These are phyloP conservation scores for Tinospora cordifolia DNA, from an alignment of 164 flowering plant species.

Conservation along the genomic window DNA sequence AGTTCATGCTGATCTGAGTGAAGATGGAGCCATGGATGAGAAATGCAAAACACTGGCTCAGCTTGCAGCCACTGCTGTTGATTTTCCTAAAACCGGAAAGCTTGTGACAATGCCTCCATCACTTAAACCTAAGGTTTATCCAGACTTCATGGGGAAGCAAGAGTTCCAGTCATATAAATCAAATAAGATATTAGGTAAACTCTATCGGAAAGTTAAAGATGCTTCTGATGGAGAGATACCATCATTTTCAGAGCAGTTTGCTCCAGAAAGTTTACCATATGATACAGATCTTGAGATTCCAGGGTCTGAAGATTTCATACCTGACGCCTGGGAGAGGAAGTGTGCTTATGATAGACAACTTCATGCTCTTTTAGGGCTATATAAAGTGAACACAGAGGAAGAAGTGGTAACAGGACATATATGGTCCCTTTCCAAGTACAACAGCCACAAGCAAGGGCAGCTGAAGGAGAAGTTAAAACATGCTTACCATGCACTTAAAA, in stretches of 20 bases:
- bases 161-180: slow-evolving; percentile 63
- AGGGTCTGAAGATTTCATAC: slow-evolving; percentile 44
- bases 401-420: slow-evolving; percentile 86
- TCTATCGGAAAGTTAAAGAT: slow-evolving; percentile 57
- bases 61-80: slow-evolving; percentile 91
- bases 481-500: slow-evolving; percentile 54
- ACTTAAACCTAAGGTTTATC: slow-evolving; percentile 73
- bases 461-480: slow-evolving; percentile 75
- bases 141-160: slow-evolving; percentile 91
- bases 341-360: slow-evolving; percentile 69
- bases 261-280: slow-evolving; percentile 36
- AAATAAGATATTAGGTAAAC: slow-evolving; percentile 57
- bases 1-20: slow-evolving; percentile 86
- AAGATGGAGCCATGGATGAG: slow-evolving; percentile 70
- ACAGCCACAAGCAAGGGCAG: slow-evolving; percentile 70
- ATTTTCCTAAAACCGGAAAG: slow-evolving; percentile 91
- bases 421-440: slow-evolving; percentile 82
- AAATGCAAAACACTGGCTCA: slow-evolving; percentile 66
- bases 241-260: slow-evolving; percentile 18
- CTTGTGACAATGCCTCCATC: slow-evolving; percentile 54
- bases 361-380: slow-evolving; percentile 61
- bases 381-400: slow-evolving; percentile 68
- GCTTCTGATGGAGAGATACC: slow-evolving; percentile 27
- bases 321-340: slow-evolving; percentile 70
- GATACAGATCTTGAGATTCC: slow-evolving; percentile 57